These are phyloP conservation scores for Ilex aquifolium DNA, from an alignment of 257 asterid genomes.

Conservation along the genomic window DNA sequence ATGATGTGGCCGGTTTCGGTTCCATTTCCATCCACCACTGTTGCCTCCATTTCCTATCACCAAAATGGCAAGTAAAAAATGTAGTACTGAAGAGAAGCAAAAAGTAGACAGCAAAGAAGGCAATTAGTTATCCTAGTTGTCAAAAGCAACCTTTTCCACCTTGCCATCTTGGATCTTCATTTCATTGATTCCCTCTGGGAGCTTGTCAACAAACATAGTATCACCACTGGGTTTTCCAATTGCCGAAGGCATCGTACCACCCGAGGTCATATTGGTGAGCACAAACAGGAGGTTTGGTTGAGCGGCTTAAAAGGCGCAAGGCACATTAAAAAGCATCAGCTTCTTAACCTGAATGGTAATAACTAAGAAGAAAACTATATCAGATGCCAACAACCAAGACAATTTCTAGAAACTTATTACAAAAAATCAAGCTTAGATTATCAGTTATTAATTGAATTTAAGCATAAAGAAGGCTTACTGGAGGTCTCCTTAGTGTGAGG, in stretches of 20 bases:
- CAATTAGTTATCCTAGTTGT: not conserved
- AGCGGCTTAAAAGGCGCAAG: too few relatives aligned
- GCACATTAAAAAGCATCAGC: not conserved
- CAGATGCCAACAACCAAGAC: not conserved
- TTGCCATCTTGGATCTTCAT: conserved; percentile 80
- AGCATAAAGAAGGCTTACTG: not conserved
- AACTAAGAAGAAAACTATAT: not conserved
- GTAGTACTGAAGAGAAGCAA: not conserved
- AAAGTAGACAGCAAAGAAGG: not conserved
- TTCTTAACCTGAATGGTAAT: conserved; percentile 13
- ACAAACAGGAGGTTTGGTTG: conserved; percentile 2
- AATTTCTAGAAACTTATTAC: not conserved
- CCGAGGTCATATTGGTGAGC: conserved; percentile 36
- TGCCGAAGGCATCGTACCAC: conserved; percentile 32
- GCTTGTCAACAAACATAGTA: conserved; percentile 65
- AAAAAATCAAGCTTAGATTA: not conserved
- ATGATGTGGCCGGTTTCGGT: conserved; percentile 94
- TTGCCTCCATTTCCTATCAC: conserved; percentile 80
- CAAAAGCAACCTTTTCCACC: conserved; percentile 53
- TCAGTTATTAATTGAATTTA: too few relatives aligned
- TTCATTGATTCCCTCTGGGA: conserved; percentile 69
- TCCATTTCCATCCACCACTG: conserved; percentile 86
- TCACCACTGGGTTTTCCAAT: conserved; percentile 47
- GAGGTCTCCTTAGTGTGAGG: too few relatives aligned
- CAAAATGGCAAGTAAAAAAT: not conserved